Base-by-base conservation (phyloP, 768 basidiomycete species). In the Butyriboletus loyo region DNA sequence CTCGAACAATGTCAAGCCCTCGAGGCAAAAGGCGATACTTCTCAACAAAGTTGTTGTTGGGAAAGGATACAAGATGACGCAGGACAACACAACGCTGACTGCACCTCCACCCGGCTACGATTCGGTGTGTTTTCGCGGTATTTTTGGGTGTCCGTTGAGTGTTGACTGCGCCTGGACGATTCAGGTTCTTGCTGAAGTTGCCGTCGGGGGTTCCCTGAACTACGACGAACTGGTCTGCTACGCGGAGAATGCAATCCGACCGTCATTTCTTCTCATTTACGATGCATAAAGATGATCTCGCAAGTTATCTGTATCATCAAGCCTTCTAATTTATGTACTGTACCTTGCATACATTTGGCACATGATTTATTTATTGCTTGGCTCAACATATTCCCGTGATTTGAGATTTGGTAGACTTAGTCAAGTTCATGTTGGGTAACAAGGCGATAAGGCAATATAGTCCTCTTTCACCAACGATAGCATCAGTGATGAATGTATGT, bases 221-320 rank as follows among this genome's bases (percentile, higher is more conserved):
- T 83, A 87, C 42, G 86, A 88, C 59, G 86, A 88, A 59, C 66
- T 86, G 24, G 78, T 88, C 9, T 84, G 87, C 27, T 88, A 87
- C 60, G 70, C 73, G 38, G 85, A 87, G 65, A 83, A 87, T 52
- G 86, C 86, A 2, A 86, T 87, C 46, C 71, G 85, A 36, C 85
- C 86, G 5, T 85, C 86, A 15, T 88, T 83, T 62, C 72, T 88
- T 32, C 80, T 88, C 25, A 77, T 87, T 68, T 88, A 87, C 54
- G 84, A 86, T 49, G 75, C 75, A 34, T 70, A 27, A 65, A 24
- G 0, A 11, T n/a, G 6, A 7, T n/a, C 36, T 39, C 3, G 3
- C 46, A 15, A 31, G 3, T 5, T 32, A 47, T 31, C 6, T 7
- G 27, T 28, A 25, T 14, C 7, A 1, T 22, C 24, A n/a, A 36